These are phyloP conservation scores for Zopfia rhizophila DNA, from an alignment of 2,329 filamentous ascomycete genomes.

Conservation along the genomic window DNA sequence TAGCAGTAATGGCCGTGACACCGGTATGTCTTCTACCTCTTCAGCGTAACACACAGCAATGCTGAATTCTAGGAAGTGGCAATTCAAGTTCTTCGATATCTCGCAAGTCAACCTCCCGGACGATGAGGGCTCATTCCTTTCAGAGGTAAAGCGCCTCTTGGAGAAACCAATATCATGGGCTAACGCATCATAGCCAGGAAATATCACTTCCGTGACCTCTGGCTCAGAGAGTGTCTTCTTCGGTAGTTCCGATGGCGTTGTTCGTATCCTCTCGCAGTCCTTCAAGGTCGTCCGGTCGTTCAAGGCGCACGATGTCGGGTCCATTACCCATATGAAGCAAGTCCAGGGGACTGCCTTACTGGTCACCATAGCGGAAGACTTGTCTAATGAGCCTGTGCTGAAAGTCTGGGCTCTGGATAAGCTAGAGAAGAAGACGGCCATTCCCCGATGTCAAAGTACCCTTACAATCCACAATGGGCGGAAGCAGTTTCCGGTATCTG, in stretches of 20 bases:
- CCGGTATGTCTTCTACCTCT: slow-evolving; percentile 39
- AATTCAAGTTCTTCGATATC: slow-evolving; percentile 99
- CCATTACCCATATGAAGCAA: slow-evolving; percentile 92
- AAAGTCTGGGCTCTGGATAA: slow-evolving; percentile 99
- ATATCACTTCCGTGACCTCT: slow-evolving; percentile 84
- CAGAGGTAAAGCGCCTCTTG: slow-evolving; percentile 71
- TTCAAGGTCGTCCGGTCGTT: slow-evolving; percentile 91
- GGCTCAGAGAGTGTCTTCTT: slow-evolving; percentile 91
- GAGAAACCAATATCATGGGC: slow-evolving; percentile 15
- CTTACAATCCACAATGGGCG: slow-evolving; percentile 87
- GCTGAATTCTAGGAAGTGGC: slow-evolving; percentile 74
- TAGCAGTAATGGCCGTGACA: slow-evolving; percentile 52
- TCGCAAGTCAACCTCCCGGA: slow-evolving; percentile 82
- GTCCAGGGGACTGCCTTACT: slow-evolving; percentile 86
- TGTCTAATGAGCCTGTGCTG: slow-evolving; percentile 85
- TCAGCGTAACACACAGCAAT: neutral
- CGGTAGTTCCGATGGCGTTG: slow-evolving; percentile 83
- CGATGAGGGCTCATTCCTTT: slow-evolving; percentile 79
- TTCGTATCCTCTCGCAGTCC: slow-evolving; percentile 85
- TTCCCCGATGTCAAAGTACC: slow-evolving; percentile 87
- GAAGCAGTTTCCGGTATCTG: slow-evolving; percentile 94
- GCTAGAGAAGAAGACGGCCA: slow-evolving; percentile 90
- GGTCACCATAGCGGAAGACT: slow-evolving; percentile 87
- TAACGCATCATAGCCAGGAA: slow-evolving; percentile 61
- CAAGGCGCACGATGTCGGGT: slow-evolving; percentile 81